Base-by-base conservation (phyloP, 2,329 filamentous ascomycete genomes). In the Cladophialophora bantiana region DNA sequence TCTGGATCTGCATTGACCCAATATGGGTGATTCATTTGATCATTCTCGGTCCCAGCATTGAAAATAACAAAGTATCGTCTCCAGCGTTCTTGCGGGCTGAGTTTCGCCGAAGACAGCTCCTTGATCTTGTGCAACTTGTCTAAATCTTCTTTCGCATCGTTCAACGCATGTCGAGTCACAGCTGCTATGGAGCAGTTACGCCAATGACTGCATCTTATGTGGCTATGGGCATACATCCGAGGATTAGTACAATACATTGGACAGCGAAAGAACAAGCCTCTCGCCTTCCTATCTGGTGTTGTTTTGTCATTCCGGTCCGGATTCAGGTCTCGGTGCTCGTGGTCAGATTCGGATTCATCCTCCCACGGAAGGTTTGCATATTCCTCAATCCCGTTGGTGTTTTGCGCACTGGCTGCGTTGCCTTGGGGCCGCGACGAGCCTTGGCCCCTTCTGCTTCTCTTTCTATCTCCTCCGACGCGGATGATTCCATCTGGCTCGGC, bases 211-310 rank as follows among this genome's bases (percentile, higher is more conserved):
- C 59, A 62, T 13, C 26, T 62, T 31, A 18, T 15, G 34, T 50
- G 15, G 32, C 32, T 15, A 35, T 35, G 15, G 32, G 15, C 34
- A 32, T 42, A 54, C 32, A 7, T 34, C 13, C 13, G 45, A 62
- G 59, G 59, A 54, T 62, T n/a, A 10, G 59, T 45, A 15, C 13
- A 31, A 40, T 62, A 40, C 35, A 20, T 62, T 10, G 59, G 57
- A 35, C 57, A 59, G 10, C 57, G 57, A 42, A 48, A 59, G 15
- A 4, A n/a, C 15, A 31, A 26, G 18, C n/a, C 18, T 50, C 13
- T 59, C 26, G 9, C 57, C 9, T 59, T 50, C 12, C 38, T 59
- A 13, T 42, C 13, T 6, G 34, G 18, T 6, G 20, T 12, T 31
- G 18, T 50, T 10, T 50, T 50, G 3, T 31, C 20, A 26, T 50